phyloP scores from a whole-genome alignment of 2,329 filamentous ascomycete species.

The Colletotrichum coccodes region DNA sequence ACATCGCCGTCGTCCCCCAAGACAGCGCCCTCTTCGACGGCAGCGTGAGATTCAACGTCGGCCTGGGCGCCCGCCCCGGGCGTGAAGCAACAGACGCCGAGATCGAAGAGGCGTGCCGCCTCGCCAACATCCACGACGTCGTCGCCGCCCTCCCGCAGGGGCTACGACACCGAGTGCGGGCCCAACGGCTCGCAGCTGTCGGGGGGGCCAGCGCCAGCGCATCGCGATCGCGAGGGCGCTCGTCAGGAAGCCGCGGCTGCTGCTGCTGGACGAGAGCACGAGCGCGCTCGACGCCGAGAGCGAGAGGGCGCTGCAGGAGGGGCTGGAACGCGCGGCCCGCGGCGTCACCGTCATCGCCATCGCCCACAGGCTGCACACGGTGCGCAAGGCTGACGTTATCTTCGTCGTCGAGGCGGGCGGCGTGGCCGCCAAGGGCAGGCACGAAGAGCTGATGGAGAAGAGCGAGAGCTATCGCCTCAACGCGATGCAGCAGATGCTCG shows the following conservation, averaged over 20 bases:
- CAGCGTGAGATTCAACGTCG: conserved; percentile 52
- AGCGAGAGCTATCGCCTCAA: conserved; percentile 64
- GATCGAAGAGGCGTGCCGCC: conserved; percentile 64
- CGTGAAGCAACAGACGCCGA: conserved; percentile 57
- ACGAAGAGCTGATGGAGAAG: conserved; percentile 63
- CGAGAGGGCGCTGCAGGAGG: conserved; percentile 67
- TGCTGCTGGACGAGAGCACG: conserved; percentile 78
- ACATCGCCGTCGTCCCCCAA: conserved; percentile 51
- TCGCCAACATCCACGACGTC: conserved; percentile 69
- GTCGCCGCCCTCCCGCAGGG: conserved; percentile 64
- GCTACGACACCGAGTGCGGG: conserved; percentile 66
- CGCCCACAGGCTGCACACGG: conserved; percentile 55
- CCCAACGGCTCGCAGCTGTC: conserved; percentile 73
- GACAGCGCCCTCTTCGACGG: conserved; percentile 54
- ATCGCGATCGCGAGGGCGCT: conserved; percentile 76
- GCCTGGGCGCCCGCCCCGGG: conserved; percentile 53
- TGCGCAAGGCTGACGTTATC: conserved; percentile 54
- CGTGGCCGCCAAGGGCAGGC: conserved; percentile 62
- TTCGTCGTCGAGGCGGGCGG: conserved; percentile 61
- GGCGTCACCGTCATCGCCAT: conserved; percentile 54
- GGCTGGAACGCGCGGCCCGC: conserved; percentile 59
- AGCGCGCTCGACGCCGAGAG: conserved; percentile 73
- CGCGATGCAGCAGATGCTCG: conserved; percentile 61
- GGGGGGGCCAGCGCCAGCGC: conserved; percentile 76
- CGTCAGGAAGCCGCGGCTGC: conserved; percentile 69